Evolutionary conservation across 1,284 basidiomycete species (phyloP), one percentile per base, ranked within the genome.

Genomic region (Papiliotrema nemorosa): DNA sequence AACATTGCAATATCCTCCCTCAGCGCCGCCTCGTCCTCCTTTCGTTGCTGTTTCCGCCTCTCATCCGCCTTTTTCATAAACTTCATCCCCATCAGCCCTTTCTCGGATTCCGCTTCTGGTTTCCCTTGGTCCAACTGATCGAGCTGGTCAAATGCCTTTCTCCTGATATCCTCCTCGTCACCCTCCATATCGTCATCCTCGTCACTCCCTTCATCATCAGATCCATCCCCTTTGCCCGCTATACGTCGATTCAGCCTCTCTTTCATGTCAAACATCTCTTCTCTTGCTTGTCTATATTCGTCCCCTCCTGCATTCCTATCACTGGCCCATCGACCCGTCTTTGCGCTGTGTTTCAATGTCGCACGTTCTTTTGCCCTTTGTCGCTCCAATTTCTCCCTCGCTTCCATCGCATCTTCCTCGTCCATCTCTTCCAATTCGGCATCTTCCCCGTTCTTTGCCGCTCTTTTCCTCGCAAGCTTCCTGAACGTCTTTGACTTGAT

Each of bases 401-500:
- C 81, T 53, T 81, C 80, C 24, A 78, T 79, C 1, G 77, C 81
- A 2, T 81, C 79, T 41, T 78, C 84, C n/a, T 82, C 74, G 52
- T 75, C 76, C 31, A 79, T 59, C 21, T 63, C 55, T 49, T 73
- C 68, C 49, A 73, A 56, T 50, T 78, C 83, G 40, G 81, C 82
- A n/a, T n/a, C n/a, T n/a, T 52, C 50, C 9, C 62, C 67, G 7
- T 78, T 58, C 80, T 82, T 65, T 82, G 85, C 59, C 78, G 81
- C 72, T 84, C 85, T 57, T 72, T 88, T 90, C 70, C 90, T 81
- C 64, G 85, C 84, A 43, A 97, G 81, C 62, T 88, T 86, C 34
- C 92, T 80, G 70, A 90, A 97, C 3, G 90, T 84, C 75, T 94
- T 97, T 73, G 85, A 88, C 79, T 98, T 97, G 77, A 98, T 97